Percentiles rank a stretch among this genome's conserved stretches.
Conservation (phyloP, 768 basidiomycete genomes). For the Boletus coccyginus region DNA sequence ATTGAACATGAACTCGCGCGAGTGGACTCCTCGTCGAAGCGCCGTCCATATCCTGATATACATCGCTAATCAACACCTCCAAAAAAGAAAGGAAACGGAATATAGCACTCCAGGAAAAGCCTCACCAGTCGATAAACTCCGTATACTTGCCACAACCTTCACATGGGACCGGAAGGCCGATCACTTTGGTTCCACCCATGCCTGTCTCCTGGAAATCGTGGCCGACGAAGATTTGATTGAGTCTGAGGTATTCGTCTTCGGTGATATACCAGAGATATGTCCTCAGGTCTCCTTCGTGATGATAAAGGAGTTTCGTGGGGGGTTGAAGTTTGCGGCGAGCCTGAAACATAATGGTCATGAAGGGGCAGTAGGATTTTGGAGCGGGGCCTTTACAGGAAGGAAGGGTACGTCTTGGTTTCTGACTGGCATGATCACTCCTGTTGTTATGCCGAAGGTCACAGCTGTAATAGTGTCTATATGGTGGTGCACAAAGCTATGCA, state of each 20-base stretch:
- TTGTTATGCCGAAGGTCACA: background rate
- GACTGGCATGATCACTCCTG: background rate
- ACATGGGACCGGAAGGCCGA: background rate
- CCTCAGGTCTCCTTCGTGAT: background rate
- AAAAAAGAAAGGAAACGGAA: background rate
- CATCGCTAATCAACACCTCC: background rate
- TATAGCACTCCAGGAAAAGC: background rate
- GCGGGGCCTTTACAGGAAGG: background rate
- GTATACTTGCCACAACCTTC: background rate
- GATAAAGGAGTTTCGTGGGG: background rate
- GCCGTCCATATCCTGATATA: slow-evolving; percentile 8
- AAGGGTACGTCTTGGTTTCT: background rate
- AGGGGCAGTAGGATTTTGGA: background rate
- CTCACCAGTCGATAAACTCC: background rate
- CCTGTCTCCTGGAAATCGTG: background rate
- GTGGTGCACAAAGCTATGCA: too few species aligned
- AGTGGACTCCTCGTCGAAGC: slow-evolving; percentile 10
- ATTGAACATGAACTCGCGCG: slow-evolving; percentile 12
- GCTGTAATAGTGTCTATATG: too few species aligned
- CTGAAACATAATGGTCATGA: background rate
- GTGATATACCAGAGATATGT: background rate
- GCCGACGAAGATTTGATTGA: background rate
- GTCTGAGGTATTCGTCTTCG: background rate
- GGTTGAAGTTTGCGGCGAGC: background rate
- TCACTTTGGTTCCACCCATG: background rate